A percentile compares a stretch with the other conserved stretches of the same genome.
phyloP scores from a whole-genome alignment of 2,329 filamentous ascomycete species.

The Basipetospora chlamydospora region DNA sequence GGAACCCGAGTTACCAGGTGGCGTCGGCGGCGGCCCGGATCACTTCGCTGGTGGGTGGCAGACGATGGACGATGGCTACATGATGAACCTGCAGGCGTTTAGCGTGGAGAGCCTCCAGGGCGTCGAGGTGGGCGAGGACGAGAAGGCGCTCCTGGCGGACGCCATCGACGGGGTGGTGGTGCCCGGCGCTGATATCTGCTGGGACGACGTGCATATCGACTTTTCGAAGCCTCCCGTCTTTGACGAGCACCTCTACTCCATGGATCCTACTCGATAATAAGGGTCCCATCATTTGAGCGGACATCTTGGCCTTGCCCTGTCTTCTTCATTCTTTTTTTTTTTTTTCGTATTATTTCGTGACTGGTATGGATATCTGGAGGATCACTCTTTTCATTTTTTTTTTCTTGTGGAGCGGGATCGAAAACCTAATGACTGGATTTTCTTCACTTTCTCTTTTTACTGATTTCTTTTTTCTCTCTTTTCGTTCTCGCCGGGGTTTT shows the following conservation, averaged over 20 bases:
- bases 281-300: no score
- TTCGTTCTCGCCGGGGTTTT: no score
- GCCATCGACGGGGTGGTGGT: constrained; percentile 12
- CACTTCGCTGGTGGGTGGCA: no score
- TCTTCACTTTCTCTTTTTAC: no score
- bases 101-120: constrained; percentile 13
- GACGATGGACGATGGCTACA: constrained; percentile 29
- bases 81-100: constrained; percentile 26
- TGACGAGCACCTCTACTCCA: constrained; percentile 26
- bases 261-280: constrained; percentile 17
- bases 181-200: constrained; percentile 19
- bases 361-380: no score
- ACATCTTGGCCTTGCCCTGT: neutral
- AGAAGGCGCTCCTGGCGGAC: constrained; percentile 8
- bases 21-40: constrained; percentile 36
- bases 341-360: neutral
- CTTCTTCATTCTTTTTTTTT: neutral
- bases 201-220: constrained; percentile 36
- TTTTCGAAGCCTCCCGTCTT: constrained; percentile 39
- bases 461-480: no score
- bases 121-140: neutral
- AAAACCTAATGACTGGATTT: no score
- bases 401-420: neutral
- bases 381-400: constrained; percentile 3
- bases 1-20: constrained; percentile 39